Evolutionary conservation across 2,329 filamentous ascomycete species (phyloP).

Genomic region (Aspergillus alliaceus): DNA sequence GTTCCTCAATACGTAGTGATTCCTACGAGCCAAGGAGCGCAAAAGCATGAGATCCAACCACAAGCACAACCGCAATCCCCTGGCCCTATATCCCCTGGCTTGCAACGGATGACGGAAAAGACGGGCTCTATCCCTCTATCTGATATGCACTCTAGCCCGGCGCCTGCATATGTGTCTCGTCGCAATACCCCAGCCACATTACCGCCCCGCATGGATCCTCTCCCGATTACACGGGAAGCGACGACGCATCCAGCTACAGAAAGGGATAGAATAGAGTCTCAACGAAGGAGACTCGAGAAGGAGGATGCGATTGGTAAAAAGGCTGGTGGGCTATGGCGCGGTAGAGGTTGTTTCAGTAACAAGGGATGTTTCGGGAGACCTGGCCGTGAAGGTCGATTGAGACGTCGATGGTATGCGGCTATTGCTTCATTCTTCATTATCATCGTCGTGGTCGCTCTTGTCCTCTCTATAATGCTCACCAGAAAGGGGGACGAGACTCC

Average conservation of each 20-base stretch:
- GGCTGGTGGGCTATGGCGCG: constrained; percentile 63
- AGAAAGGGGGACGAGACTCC: constrained; percentile 43
- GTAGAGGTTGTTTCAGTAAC: constrained; percentile 62
- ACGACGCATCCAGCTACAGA: constrained; percentile 22
- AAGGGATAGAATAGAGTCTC: constrained; percentile 47
- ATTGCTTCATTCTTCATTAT: constrained; percentile 54
- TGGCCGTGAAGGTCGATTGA: constrained; percentile 64
- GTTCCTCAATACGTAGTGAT: constrained; percentile 55
- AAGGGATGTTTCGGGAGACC: constrained; percentile 65
- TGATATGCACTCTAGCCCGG: constrained; percentile 50
- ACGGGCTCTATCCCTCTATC: constrained; percentile 62
- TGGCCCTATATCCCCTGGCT: constrained; percentile 61
- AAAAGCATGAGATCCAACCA: constrained; percentile 33
- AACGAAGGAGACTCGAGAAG: constrained; percentile 62
- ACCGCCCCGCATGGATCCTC: constrained; percentile 26
- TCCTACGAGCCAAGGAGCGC: constrained; percentile 51
- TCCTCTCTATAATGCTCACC: constrained; percentile 59
- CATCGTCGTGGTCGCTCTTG: constrained; percentile 58
- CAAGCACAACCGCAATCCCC: constrained; percentile 49
- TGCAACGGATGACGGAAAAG: constrained; percentile 63
- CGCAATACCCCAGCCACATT: constrained; percentile 20
- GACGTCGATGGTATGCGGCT: constrained; percentile 60
- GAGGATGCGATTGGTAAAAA: constrained; percentile 62
- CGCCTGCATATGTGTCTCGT: constrained; percentile 38
- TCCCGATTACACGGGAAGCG: constrained; percentile 24